A percentile compares a stretch with the other conserved stretches of the same genome.
These are phyloP conservation scores for Rubus idaeus DNA, from an alignment of 306 rosid genomes.

Conservation along the genomic window DNA sequence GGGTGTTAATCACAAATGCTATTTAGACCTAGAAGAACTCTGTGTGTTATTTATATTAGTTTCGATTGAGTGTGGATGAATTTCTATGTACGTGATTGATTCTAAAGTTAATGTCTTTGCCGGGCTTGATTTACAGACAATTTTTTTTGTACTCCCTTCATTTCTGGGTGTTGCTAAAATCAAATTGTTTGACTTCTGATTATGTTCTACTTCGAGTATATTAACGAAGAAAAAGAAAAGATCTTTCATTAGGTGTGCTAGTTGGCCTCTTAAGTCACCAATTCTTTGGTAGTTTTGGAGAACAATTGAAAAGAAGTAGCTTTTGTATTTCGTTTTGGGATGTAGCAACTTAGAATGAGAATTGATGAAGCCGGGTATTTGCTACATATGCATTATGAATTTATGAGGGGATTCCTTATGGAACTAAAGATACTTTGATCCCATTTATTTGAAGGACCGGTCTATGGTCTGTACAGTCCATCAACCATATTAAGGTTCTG, in stretches of 20 bases:
- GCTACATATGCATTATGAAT: neutral
- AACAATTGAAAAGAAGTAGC: neutral
- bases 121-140: conserved; percentile 18
- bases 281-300: neutral
- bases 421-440: neutral
- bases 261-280: neutral
- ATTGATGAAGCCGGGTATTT: neutral
- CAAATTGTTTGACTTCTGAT: neutral
- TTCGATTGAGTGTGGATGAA: neutral
- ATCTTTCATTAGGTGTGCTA: neutral
- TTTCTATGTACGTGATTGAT: conserved; percentile 19
- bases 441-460: neutral
- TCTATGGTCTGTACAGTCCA: neutral
- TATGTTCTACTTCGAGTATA: neutral
- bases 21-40: neutral
- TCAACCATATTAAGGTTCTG: neutral
- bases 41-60: neutral
- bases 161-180: neutral
- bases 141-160: neutral
- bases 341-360: neutral
- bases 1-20: conserved; percentile 1
- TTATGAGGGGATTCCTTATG: neutral
- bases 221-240: neutral
- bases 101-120: conserved; percentile 24
- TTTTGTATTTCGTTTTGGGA: neutral